Conservation (phyloP, 306 rosid genomes). For the Lablab purpureus region DNA sequence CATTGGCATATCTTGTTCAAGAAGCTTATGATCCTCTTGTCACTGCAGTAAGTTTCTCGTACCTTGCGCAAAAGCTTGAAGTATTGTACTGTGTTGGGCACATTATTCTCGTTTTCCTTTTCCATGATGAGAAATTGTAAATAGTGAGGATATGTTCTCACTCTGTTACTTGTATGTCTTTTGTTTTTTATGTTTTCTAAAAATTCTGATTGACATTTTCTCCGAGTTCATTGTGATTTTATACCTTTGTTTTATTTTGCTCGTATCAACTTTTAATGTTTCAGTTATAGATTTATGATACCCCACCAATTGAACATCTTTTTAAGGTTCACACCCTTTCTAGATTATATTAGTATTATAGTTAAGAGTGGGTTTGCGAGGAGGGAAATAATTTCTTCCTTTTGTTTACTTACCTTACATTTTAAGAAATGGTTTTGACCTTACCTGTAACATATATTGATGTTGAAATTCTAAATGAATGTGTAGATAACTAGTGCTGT, state of each 20-base stretch:
- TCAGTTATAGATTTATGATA: constrained; percentile 12
- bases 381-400: constrained; percentile 30
- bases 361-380: constrained; percentile 1
- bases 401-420: constrained; percentile 21
- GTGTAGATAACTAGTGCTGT: constrained; percentile 75
- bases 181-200: constrained; percentile 18
- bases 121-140: constrained; percentile 18
- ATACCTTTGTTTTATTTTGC: constrained; percentile 22
- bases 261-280: constrained; percentile 10
- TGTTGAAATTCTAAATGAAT: constrained; percentile 44
- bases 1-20: constrained; percentile 83
- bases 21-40: constrained; percentile 93
- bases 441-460: constrained; percentile 2
- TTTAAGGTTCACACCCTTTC: constrained; percentile 1
- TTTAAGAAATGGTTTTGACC: constrained; percentile 18
- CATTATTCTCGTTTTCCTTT: constrained; percentile 31
- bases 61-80: not conserved
- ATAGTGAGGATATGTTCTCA: constrained; percentile 14
- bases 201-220: not conserved
- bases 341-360: not conserved
- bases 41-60: constrained; percentile 69
- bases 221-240: constrained; percentile 36
- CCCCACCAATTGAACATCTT: constrained; percentile 28
- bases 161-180: not conserved
- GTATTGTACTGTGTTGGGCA: constrained; percentile 20